Evolutionary conservation across 2,329 filamentous ascomycete genomes (phyloP), one percentile per base, ranked within the genome.

Genomic region (Fonsecaea nubica): DNA sequence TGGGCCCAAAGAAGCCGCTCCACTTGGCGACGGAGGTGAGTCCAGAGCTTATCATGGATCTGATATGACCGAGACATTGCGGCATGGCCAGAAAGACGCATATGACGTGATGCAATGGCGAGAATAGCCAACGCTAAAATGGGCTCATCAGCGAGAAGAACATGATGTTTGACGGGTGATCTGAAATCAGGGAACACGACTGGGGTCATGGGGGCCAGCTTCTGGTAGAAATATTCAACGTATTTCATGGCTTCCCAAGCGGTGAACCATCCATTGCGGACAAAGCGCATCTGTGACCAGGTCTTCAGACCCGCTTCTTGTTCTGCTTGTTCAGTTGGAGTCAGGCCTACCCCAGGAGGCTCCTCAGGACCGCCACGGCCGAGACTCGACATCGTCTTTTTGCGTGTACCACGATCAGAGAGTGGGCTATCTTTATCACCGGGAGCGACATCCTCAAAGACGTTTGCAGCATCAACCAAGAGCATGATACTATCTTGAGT

Each of bases 231-330:
- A 79, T 98, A 98, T 76, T 93, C 90, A 69, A 99, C 92, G 75
- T 98, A 98, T 52, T 90, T 89, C 77, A 98, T 93, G 25, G 92
- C 94, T 79, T 99, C 95, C 71, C 91, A 89, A 0, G 94, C 91
- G 0, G 93, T 96, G 77, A 99, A 95, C 94, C 94, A 98, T 9
- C 95, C 95, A 8, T 93, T 93, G 62, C 93, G 89, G n/a, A 98
- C 94, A 76, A 98, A 98, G 52, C 93, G 89, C 77, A 97, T 93
- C 69, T 92, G 85, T 1, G 90, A 88, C 95, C 95, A 99, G n/a
- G 92, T 90, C 74, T 88, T 89, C 66, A 97, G 80, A 0, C 93
- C 93, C 65, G 91, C 87, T 50, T 85, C 80, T 72, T 76, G 79
- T 35, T 78, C 77, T 3, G 77, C 72, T 65, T 81, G 78, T 55